Evolutionary conservation across 106 monocot genomes (phyloP), one percentile per base, ranked within the genome.

Genomic region (Phalaenopsis aphrodite): DNA sequence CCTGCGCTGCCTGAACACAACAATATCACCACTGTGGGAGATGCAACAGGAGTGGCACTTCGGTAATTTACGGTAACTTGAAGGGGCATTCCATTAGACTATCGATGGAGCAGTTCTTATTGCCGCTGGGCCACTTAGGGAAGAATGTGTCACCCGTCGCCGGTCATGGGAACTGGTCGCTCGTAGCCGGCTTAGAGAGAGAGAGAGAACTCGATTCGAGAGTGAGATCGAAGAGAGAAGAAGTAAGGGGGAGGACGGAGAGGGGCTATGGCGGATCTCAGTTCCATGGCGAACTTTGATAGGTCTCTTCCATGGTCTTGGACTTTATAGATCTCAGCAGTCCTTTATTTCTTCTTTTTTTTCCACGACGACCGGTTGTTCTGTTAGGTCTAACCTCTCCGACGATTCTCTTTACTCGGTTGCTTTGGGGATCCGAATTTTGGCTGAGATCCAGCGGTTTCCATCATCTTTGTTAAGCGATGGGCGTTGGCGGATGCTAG

Each of bases 381-480:
- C 74, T 45, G 42, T 43, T 74, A 21, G n/a, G 43, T 11, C 8
- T n/a, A 18, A 74, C 17, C 43, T 45, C 43, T 45, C 74, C 43
- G 41, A 45, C 6, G 41, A 21, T 43, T 74, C 74, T 74, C 74
- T 45, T 42, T 74, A 6, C 17, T 42, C 5, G 19, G 41, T 2
- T 43, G 74, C 43, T 45, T 74, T 45, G 42, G n/a, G 43, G 74
- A 74, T 74, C 42, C 43, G 74, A 43, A 15, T 45, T 74, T 74
- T 74, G 9, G 1, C 39, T 14, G 39, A 69, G 69, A 69, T 69
- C 69, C 69, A 69, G 69, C 69, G 36, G 69, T 69, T 69, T 39
- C 45, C 21, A n/a, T 74, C n/a, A 74, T 38, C 41, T 9, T 43
- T 19, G 18, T 43, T 45, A 3, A 74, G 74, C 41, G 19, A 43